Conservation (phyloP, 768 basidiomycete species). For the Leccinum aurantiacum region DNA sequence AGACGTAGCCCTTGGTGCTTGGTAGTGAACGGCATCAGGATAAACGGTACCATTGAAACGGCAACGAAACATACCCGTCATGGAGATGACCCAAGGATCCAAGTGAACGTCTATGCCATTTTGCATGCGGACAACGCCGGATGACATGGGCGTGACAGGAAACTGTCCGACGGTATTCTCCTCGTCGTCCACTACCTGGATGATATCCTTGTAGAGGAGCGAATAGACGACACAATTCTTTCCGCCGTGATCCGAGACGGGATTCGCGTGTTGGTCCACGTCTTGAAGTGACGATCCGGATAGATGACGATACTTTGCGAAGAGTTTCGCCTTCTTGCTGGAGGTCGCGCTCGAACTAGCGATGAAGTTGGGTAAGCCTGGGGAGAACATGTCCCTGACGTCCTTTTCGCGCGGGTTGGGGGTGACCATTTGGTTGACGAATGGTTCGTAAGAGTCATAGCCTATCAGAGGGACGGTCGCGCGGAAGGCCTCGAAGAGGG, state of each 20-base stretch:
- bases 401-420: constrained; percentile 7
- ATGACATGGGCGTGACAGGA: constrained; percentile 15
- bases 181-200: constrained; percentile 9
- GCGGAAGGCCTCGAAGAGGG: constrained; percentile 18
- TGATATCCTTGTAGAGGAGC: constrained; percentile 12
- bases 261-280: constrained; percentile 17
- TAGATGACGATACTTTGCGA: constrained; percentile 19
- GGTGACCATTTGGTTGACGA: constrained; percentile 11
- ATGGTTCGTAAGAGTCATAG: constrained; percentile 25
- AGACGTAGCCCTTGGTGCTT: constrained; percentile 18
- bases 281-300: constrained; percentile 8
- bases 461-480: constrained; percentile 17
- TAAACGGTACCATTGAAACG: not conserved
- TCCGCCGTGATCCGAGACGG: constrained; percentile 14
- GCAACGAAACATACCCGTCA: constrained; percentile 4
- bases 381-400: constrained; percentile 23
- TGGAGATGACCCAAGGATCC: constrained; percentile 11
- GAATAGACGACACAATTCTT: constrained; percentile 26
- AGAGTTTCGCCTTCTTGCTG: constrained; percentile 17
- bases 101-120: constrained; percentile 15
- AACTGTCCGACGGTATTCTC: not conserved
- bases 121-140: constrained; percentile 22
- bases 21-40: not conserved
- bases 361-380: constrained; percentile 23
- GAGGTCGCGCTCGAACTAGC: constrained; percentile 22